phyloP scores from a whole-genome alignment of 192 early-diverging fungal genomes.

The Linnemannia hyalina region DNA sequence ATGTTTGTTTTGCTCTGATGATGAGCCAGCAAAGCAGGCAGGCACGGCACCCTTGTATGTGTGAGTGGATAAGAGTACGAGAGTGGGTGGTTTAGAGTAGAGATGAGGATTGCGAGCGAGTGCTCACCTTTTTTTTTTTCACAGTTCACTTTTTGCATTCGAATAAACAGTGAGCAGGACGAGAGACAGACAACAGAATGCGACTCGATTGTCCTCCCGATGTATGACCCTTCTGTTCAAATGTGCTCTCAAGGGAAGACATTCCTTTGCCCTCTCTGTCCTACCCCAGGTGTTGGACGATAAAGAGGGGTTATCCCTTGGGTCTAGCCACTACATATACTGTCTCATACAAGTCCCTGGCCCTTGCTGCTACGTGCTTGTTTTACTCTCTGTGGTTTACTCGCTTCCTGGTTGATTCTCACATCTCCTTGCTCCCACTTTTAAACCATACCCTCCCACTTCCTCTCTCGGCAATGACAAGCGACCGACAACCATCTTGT shows the following conservation, averaged over 20 bases:
- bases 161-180: too few relatives aligned
- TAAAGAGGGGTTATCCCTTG: not conserved
- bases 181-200: too few relatives aligned
- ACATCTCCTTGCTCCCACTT: too few relatives aligned
- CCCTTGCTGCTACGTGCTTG: not conserved
- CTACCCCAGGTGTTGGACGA: not conserved
- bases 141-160: not conserved
- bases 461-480: conserved; percentile 2
- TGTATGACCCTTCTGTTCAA: too few relatives aligned
- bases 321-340: not conserved
- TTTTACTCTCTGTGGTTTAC: not conserved
- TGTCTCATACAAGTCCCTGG: not conserved
- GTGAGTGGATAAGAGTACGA: not conserved
- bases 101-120: not conserved
- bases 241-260: not conserved
- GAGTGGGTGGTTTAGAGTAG: not conserved
- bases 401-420: too few relatives aligned
- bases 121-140: not conserved
- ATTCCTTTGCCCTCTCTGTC: conserved; percentile 6
- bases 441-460: too few relatives aligned
- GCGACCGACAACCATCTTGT: not conserved
- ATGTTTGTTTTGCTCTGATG: not conserved
- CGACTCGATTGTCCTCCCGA: too few relatives aligned
- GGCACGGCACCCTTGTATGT: not conserved
- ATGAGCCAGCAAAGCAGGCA: too few relatives aligned